A percentile compares a stretch with the other conserved stretches of the same genome.
Conservation (phyloP, 2,329 filamentous ascomycete genomes). For the Colletotrichum acutatum region DNA sequence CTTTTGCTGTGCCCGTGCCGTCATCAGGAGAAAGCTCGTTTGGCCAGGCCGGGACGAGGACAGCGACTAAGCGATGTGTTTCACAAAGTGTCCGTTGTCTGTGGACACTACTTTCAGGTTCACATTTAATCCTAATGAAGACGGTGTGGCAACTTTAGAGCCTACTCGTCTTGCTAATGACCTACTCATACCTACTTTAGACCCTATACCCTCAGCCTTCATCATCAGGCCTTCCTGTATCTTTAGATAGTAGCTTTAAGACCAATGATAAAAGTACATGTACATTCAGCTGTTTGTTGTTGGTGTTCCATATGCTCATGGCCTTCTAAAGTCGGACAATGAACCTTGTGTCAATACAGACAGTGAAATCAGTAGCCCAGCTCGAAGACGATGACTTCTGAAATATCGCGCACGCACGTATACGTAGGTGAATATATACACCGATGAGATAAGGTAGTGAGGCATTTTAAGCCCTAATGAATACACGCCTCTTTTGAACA, state of each 20-base stretch:
- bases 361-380: too few species aligned
- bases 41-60: constrained; percentile 46
- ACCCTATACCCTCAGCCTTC: neutral
- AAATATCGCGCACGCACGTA: too few species aligned
- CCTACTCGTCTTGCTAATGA: neutral
- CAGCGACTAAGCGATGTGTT: constrained; percentile 33
- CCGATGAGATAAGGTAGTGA: too few species aligned
- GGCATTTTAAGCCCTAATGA: neutral
- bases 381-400: too few species aligned
- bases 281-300: neutral
- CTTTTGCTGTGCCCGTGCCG: constrained; percentile 53
- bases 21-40: constrained; percentile 58
- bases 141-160: neutral
- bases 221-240: neutral
- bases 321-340: neutral
- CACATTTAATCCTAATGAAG: neutral
- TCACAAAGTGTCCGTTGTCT: too few species aligned
- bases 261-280: neutral
- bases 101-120: fast-evolving
- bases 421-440: too few species aligned
- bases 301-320: neutral
- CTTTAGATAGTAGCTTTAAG: neutral
- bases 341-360: too few species aligned
- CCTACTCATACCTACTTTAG: neutral
- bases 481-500: neutral